Evolutionary conservation across 202 grass and related monocot species (phyloP).

Genomic region (Miscanthus sacchariflorus): DNA sequence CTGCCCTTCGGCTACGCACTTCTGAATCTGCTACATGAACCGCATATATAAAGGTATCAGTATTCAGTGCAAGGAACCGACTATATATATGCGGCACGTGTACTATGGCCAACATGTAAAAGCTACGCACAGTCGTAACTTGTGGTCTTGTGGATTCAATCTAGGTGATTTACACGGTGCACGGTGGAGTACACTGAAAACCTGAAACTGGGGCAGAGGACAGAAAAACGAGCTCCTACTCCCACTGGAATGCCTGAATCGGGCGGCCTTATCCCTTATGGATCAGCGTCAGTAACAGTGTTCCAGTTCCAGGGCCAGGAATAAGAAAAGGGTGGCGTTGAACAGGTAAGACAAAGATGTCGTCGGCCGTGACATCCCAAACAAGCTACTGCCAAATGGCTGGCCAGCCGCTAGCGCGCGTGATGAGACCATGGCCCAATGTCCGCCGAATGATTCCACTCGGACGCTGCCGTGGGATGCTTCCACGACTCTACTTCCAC

Average conservation of each 20-base stretch:
- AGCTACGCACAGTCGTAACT: background rate
- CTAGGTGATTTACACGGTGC: background rate
- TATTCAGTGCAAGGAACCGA: background rate
- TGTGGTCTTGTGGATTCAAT: background rate
- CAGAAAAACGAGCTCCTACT: background rate
- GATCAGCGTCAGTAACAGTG: background rate
- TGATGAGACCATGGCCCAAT: background rate
- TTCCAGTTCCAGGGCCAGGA: background rate
- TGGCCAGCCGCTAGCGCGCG: background rate
- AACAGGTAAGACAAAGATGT: constrained; percentile 23
- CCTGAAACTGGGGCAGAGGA: constrained; percentile 1
- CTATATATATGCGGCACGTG: background rate
- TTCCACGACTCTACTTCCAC: background rate
- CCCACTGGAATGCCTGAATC: background rate
- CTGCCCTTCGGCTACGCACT: background rate
- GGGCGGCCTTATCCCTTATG: background rate
- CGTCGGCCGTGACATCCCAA: background rate
- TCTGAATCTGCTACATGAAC: constrained; percentile 36
- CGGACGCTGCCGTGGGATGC: background rate
- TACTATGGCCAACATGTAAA: background rate
- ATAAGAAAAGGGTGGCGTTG: constrained; percentile 18
- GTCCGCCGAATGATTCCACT: constrained; percentile 2
- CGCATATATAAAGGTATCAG: constrained; percentile 24
- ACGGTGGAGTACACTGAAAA: background rate
- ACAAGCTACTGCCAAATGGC: constrained; percentile 21